Evolutionary conservation across 805 yeast genomes (phyloP), one percentile per base, ranked within the genome.

Genomic region (Sporopachydermia lactativora): DNA sequence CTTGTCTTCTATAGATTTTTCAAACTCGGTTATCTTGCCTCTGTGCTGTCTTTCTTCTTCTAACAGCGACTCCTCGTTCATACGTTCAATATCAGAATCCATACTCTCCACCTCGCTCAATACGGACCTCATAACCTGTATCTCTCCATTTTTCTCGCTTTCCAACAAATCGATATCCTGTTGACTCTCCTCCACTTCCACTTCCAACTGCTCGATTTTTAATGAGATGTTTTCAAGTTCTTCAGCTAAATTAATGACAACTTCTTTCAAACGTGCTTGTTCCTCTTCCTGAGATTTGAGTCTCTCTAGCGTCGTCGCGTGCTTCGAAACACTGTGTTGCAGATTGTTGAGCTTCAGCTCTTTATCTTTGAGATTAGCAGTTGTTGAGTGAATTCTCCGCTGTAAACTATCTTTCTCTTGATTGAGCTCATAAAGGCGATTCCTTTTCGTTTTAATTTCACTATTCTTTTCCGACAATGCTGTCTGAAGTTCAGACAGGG

Each of bases 321-420:
- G 61, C 42, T 75, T 80, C 37, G 65, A 52, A 19, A 73, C 58
- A 3, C 73, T 58, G 38, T 61, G 64, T 49, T 77, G 81, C 42
- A 74, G 52, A 36, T 69, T 65, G 47, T 73, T 71, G 17, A 81
- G 68, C 2, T 52, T 49, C 36, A 79, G 53, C 48, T 65, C 63
- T 41, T 68, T 65, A 47, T 77, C 82, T 43, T 75, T 74, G 11
- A 76, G 55, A 28, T 57, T 55, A 24, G 60, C 65, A 43, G 77
- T 80, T 16, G 75, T 47, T 11, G 62, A 55, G 4, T 62, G 59
- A 15, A 70, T 42, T 31, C 69, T 73, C 36, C 63, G 62, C 17
- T 70, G 66, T 5, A 56, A 53, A 3, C 50, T 42, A 39, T 74
- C 80, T 46, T 68, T 68, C 4, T 62, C 61, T 16, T 69, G 72